Conservation (phyloP, 768 basidiomycete species). For the Dictyophora rubrovolvata region DNA sequence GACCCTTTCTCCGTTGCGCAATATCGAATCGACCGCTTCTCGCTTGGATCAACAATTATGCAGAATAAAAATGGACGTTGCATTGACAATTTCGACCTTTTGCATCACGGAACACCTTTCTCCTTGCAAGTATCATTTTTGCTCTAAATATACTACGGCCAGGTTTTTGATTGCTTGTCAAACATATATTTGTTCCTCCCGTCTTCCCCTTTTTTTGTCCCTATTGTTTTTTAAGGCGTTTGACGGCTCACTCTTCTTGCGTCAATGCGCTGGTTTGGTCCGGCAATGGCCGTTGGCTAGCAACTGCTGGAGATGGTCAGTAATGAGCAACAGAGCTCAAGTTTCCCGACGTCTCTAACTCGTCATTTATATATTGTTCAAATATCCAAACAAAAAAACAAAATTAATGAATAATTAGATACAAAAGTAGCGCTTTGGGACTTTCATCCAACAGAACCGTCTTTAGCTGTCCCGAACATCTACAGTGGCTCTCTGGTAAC, state of each 20-base stretch:
- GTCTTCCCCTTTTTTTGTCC: not conserved
- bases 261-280: conserved; percentile 53
- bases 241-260: conserved; percentile 46
- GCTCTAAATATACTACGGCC: not conserved
- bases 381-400: conserved; percentile 16
- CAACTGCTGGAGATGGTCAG: conserved; percentile 63
- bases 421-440: conserved; percentile 52
- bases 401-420: conserved; percentile 25
- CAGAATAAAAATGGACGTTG: not conserved
- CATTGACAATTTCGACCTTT: not conserved
- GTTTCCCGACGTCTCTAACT: conserved; percentile 5
- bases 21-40: no score
- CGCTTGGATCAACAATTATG: no score
- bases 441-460: conserved; percentile 28
- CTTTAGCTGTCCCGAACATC: not conserved
- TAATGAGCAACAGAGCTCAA: conserved; percentile 7
- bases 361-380: not conserved
- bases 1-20: no score
- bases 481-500: conserved; percentile 13
- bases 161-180: not conserved
- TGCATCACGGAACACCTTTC: conserved; percentile 1
- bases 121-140: not conserved
- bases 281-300: conserved; percentile 50
- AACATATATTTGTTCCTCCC: no score
- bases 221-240: conserved; percentile 17